A percentile compares a stretch with the other conserved stretches of the same genome.
Evolutionary conservation across 805 yeast genomes (phyloP).

Genomic region (Ogataea pilisensis): DNA sequence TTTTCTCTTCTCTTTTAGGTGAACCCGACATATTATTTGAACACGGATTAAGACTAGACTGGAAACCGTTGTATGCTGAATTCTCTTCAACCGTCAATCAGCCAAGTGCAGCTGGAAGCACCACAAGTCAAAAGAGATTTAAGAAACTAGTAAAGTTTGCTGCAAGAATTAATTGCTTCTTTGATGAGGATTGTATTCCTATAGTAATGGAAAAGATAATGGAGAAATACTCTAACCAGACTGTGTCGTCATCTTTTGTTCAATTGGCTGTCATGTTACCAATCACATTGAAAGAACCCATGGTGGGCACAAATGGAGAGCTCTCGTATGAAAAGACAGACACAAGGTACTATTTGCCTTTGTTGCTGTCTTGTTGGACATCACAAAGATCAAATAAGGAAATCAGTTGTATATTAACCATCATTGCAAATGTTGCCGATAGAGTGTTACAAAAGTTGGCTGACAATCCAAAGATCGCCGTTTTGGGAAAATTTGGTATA

Average conservation of each 20-base stretch:
- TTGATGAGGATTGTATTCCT: constrained; percentile 44
- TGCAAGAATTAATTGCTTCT: constrained; percentile 50
- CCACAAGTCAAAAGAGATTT: constrained; percentile 46
- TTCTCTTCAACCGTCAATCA: constrained; percentile 37
- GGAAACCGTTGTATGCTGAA: constrained; percentile 43
- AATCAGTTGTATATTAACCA: constrained; percentile 52
- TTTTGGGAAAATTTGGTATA: constrained; percentile 55
- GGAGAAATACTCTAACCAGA: constrained; percentile 48
- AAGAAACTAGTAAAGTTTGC: constrained; percentile 49
- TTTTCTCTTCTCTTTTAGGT: constrained; percentile 48
- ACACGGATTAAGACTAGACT: constrained; percentile 44
- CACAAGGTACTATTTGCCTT: constrained; percentile 50
- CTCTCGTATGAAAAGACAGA: constrained; percentile 23
- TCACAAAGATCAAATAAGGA: constrained; percentile 51
- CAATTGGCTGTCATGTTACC: constrained; percentile 56
- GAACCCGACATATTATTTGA: constrained; percentile 38
- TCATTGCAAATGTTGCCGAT: constrained; percentile 59
- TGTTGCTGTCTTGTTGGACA: constrained; percentile 72
- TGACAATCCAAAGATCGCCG: constrained; percentile 27
- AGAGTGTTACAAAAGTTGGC: constrained; percentile 37
- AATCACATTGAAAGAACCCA: constrained; percentile 29
- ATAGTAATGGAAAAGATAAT: constrained; percentile 48
- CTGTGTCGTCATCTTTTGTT: constrained; percentile 47
- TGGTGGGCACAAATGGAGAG: constrained; percentile 11
- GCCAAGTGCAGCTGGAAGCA: constrained; percentile 46